Evolutionary conservation across 148 eudicot genomes (phyloP).

Genomic region (Amaranthus hypochondriacus): DNA sequence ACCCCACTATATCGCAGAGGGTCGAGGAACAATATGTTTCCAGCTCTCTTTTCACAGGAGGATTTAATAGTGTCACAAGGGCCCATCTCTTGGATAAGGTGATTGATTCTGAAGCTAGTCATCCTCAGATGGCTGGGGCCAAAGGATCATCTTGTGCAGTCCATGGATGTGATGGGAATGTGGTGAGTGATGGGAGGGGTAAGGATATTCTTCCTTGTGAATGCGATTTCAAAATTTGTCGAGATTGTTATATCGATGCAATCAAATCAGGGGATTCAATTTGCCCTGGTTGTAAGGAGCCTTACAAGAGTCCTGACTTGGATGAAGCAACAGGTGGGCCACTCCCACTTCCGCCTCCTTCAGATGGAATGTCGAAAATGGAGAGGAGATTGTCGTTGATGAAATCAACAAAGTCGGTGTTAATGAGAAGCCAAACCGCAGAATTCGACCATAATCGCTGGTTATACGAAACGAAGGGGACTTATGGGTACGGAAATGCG

Average conservation of each 20-base stretch:
- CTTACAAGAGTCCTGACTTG: constrained; percentile 55
- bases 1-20: constrained; percentile 57
- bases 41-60: constrained; percentile 75
- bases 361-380: constrained; percentile 56
- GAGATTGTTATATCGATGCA: constrained; percentile 79
- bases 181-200: constrained; percentile 82
- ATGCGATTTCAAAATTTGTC: constrained; percentile 83
- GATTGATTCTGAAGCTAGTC: constrained; percentile 61
- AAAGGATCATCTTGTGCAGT: constrained; percentile 77
- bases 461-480: constrained; percentile 81
- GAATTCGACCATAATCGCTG: constrained; percentile 87
- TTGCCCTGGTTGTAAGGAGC: constrained; percentile 88
- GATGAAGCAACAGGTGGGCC: constrained; percentile 37
- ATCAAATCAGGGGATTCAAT: constrained; percentile 52
- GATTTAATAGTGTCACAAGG: constrained; percentile 63
- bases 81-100: constrained; percentile 95
- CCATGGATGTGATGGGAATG: constrained; percentile 85
- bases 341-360: constrained; percentile 47
- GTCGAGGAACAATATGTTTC: constrained; percentile 88
- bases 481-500: constrained; percentile 94
- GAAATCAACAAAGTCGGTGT: constrained; percentile 56
- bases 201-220: constrained; percentile 78
- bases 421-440: constrained; percentile 79
- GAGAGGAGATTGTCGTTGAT: constrained; percentile 74
- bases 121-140: constrained; percentile 85